A percentile compares a stretch with the other conserved stretches of the same genome.
Evolutionary conservation across 352 stramenopile genomes (phyloP).

Genomic region (Sclerospora graminicola): DNA sequence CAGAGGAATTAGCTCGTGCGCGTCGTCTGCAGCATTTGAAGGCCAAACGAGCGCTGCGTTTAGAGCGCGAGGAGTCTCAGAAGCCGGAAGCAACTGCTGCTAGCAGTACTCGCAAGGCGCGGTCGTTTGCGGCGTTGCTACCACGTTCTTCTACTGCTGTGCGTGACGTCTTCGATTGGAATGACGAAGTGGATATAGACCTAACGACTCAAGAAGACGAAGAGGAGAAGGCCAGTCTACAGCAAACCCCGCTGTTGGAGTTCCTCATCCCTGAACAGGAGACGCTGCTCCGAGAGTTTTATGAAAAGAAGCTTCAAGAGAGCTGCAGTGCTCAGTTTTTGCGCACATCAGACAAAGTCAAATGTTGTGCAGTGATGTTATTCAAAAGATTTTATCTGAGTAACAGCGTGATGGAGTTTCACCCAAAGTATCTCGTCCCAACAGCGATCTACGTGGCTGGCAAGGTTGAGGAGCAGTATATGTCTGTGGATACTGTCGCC

Average conservation of each 20-base stretch:
- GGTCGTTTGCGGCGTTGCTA: slow-evolving; percentile 71
- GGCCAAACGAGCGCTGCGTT: slow-evolving; percentile 38
- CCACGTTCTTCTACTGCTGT: slow-evolving; percentile 49
- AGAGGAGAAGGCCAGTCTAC: slow-evolving; percentile 42
- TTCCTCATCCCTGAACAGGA: slow-evolving; percentile 60
- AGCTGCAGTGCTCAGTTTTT: slow-evolving; percentile 77
- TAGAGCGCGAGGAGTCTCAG: slow-evolving; percentile 43
- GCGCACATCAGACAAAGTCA: slow-evolving; percentile 81
- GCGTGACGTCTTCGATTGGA: slow-evolving; percentile 62
- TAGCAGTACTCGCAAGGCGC: slow-evolving; percentile 36
- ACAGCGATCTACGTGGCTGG: slow-evolving; percentile 83
- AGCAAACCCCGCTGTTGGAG: slow-evolving; percentile 43
- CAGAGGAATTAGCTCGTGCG: slow-evolving; percentile 45
- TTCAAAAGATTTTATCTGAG: slow-evolving; percentile 87
- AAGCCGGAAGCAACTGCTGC: slow-evolving; percentile 14
- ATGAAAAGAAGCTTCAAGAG: slow-evolving; percentile 75
- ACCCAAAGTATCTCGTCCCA: slow-evolving; percentile 77
- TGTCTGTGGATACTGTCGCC: slow-evolving; percentile 76
- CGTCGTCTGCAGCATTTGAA: slow-evolving; percentile 58
- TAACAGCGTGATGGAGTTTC: slow-evolving; percentile 85
- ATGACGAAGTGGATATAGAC: slow-evolving; percentile 53
- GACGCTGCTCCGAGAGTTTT: slow-evolving; percentile 49
- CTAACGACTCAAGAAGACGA: slow-evolving; percentile 28
- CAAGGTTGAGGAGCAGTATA: slow-evolving; percentile 88
- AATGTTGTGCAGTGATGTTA: slow-evolving; percentile 73